Conservation (phyloP, 768 basidiomycete species). For the Trametes maxima region DNA sequence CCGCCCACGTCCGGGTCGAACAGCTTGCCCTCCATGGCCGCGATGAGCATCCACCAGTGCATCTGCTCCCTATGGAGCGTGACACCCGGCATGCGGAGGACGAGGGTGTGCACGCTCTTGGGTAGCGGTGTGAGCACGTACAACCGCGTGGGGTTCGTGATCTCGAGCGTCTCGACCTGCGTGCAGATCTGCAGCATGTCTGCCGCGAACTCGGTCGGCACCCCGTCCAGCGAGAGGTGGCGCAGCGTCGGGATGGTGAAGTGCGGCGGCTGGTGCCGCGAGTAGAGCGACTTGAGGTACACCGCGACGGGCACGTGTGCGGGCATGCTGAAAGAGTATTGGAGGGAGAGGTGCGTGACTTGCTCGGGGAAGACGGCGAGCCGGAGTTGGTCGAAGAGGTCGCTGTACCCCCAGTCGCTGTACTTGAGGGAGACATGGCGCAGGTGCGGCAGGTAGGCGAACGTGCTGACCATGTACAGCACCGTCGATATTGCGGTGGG, state of each 20-base stretch:
- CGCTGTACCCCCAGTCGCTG: constrained; percentile 36
- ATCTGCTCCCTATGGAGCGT: constrained; percentile 15
- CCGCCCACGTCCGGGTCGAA: neutral
- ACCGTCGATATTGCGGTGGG: constrained; percentile 28
- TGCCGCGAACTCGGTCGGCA: constrained; percentile 20
- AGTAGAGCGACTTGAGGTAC: constrained; percentile 25
- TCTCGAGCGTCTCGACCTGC: constrained; percentile 20
- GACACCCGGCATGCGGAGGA: constrained; percentile 1
- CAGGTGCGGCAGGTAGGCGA: constrained; percentile 35
- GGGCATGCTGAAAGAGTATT: constrained; percentile 33
- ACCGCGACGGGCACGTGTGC: constrained; percentile 28
- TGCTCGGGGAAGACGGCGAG: constrained; percentile 36
- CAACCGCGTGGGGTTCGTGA: constrained; percentile 10
- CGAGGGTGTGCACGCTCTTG: constrained; percentile 20
- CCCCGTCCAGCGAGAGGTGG: constrained; percentile 8
- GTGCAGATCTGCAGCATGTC: constrained; percentile 22
- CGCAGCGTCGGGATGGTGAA: constrained; percentile 41
- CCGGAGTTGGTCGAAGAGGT: constrained; percentile 38
- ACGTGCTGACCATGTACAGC: constrained; percentile 32
- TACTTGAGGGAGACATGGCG: constrained; percentile 37
- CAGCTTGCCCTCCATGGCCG: constrained; percentile 17
- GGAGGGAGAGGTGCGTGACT: constrained; percentile 37
- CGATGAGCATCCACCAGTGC: constrained; percentile 19
- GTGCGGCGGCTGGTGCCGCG: constrained; percentile 25
- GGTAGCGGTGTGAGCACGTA: constrained; percentile 18